These are phyloP conservation scores for Vitis riparia DNA, from an alignment of 164 flowering plant species.

Conservation along the genomic window DNA sequence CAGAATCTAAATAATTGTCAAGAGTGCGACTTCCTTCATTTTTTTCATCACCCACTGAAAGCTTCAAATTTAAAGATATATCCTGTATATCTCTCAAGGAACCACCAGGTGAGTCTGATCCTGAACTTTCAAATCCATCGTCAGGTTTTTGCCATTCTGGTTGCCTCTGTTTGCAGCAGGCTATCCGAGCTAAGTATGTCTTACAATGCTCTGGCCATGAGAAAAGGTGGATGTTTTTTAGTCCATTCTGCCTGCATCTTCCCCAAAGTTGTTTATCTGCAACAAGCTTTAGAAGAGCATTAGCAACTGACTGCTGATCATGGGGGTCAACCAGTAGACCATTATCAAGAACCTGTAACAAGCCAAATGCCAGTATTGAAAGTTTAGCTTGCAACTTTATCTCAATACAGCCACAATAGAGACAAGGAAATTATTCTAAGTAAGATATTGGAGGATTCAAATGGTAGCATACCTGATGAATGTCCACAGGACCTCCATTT, in stretches of 20 bases:
- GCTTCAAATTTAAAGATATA: constrained; percentile 34
- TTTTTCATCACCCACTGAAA: constrained; percentile 40
- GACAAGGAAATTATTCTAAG: background rate
- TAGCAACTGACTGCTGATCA: constrained; percentile 84
- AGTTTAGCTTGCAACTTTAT: background rate
- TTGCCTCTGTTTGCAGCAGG: constrained; percentile 73
- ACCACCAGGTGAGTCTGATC: constrained; percentile 42
- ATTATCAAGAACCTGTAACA: constrained; percentile 81
- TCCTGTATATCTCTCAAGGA: constrained; percentile 42
- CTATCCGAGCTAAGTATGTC: constrained; percentile 71
- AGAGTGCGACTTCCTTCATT: constrained; percentile 13
- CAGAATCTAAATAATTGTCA: constrained; percentile 24
- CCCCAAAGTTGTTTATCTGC: constrained; percentile 93
- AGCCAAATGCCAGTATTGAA: constrained; percentile 5
- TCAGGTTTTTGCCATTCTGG: constrained; percentile 71
- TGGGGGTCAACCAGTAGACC: constrained; percentile 95
- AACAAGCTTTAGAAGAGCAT: constrained; percentile 91
- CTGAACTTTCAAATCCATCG: constrained; percentile 36
- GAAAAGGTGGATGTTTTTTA: constrained; percentile 82
- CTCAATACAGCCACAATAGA: background rate
- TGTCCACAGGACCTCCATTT: constrained; percentile 99
- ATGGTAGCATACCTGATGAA: constrained; percentile 61
- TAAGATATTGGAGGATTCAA: background rate
- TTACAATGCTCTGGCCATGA: constrained; percentile 98
- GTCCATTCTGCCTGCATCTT: constrained; percentile 77